phyloP scores from a whole-genome alignment of 495 filamentous ascomycete species.

The Elasticomyces elasticus region DNA sequence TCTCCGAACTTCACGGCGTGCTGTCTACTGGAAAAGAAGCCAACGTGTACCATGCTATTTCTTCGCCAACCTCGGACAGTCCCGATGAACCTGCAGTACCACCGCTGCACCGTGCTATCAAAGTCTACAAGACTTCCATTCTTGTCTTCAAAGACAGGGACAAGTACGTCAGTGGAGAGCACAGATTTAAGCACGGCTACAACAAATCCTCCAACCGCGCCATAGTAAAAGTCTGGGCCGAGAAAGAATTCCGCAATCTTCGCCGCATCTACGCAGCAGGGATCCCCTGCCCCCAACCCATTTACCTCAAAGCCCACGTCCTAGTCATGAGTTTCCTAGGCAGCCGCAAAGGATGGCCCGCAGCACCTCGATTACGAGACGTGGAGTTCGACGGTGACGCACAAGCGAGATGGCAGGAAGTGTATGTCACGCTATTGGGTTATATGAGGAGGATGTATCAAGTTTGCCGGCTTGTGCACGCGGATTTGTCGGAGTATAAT shows the following conservation, averaged over 20 bases:
- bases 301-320: slow-evolving; percentile 79
- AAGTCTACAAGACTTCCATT: slow-evolving; percentile 96
- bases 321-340: slow-evolving; percentile 90
- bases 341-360: slow-evolving; percentile 73
- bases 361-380: slow-evolving; percentile 74
- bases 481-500: slow-evolving; percentile 96
- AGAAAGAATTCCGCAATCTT: slow-evolving; percentile 95
- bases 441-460: slow-evolving; percentile 91
- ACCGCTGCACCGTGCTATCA: slow-evolving; percentile 67
- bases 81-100: slow-evolving; percentile 29
- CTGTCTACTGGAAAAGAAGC: slow-evolving; percentile 95
- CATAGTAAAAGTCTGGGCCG: slow-evolving; percentile 97
- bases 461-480: slow-evolving; percentile 80
- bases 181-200: slow-evolving; percentile 69
- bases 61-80: slow-evolving; percentile 20
- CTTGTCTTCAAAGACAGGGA: slow-evolving; percentile 95
- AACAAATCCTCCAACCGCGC: slow-evolving; percentile 85
- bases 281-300: slow-evolving; percentile 81
- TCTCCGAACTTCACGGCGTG: slow-evolving; percentile 82
- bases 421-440: slow-evolving; percentile 75
- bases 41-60: slow-evolving; percentile 79
- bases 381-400: slow-evolving; percentile 49
- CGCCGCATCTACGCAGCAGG: slow-evolving; percentile 70
- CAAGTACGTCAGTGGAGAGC: slow-evolving; percentile 87
- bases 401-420: slow-evolving; percentile 53